Percentiles rank a stretch among this genome's conserved stretches.
Evolutionary conservation across 129 eudicot species (phyloP).

Genomic region (Helichrysum umbraculigerum): DNA sequence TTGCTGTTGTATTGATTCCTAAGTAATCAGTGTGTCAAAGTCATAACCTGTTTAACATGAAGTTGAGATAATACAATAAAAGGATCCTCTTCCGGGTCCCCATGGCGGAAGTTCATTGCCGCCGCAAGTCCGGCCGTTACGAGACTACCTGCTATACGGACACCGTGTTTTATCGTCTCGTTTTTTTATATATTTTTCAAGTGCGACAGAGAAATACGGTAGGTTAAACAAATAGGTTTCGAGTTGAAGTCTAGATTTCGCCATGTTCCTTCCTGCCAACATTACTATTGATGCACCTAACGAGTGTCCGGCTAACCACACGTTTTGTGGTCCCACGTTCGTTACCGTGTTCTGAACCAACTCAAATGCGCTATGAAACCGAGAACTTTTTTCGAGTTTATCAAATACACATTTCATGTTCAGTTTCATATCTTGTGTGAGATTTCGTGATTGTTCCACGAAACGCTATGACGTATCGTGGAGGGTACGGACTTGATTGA

Average conservation of each 20-base stretch:
- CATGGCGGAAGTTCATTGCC: slow-evolving; percentile 25
- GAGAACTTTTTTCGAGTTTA: slow-evolving; percentile 39
- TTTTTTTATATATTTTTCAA: slow-evolving; percentile 43
- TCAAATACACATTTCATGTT: slow-evolving; percentile 41
- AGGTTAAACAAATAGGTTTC: slow-evolving; percentile 84
- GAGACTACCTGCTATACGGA: slow-evolving; percentile 47
- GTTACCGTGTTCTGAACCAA: slow-evolving; percentile 33
- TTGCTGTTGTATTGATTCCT: too few relatives aligned
- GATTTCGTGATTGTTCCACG: slow-evolving; percentile 60
- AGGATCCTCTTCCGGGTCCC: slow-evolving; percentile 29
- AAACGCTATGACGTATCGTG: slow-evolving; percentile 58
- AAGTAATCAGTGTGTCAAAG: too few relatives aligned
- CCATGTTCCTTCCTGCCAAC: slow-evolving; percentile 57
- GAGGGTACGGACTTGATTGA: slow-evolving; percentile 33
- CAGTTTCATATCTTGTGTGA: slow-evolving; percentile 46
- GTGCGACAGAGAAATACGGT: slow-evolving; percentile 53
- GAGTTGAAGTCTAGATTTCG: slow-evolving; percentile 28
- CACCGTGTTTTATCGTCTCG: slow-evolving; percentile 50
- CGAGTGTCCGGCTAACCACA: slow-evolving; percentile 94
- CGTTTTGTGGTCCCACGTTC: slow-evolving; percentile 35
- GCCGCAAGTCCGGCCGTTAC: slow-evolving; percentile 60
- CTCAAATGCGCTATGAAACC: slow-evolving; percentile 38
- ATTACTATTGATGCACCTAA: slow-evolving; percentile 57
- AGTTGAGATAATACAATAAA: slow-evolving; percentile 41
- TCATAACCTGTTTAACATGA: too few relatives aligned